These are phyloP conservation scores for Mycena latifolia DNA, from an alignment of 768 basidiomycete species.

Conservation along the genomic window DNA sequence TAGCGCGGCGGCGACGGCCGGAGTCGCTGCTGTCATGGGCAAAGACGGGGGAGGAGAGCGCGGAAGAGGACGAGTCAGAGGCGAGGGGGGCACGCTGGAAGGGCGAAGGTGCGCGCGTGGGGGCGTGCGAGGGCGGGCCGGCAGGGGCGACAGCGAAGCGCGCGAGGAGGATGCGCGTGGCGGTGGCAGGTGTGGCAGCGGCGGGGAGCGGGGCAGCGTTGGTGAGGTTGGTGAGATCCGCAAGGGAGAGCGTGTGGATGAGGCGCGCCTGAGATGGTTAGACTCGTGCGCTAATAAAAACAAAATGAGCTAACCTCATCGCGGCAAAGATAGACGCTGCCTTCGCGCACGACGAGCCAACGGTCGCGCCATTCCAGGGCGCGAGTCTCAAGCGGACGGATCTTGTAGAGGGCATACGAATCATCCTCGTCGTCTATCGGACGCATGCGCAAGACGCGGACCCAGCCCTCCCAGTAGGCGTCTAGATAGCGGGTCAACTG, in stretches of 20 bases:
- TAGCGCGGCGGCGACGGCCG: constrained; percentile 14
- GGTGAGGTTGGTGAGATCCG: constrained; percentile 27
- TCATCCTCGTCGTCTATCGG: constrained; percentile 42
- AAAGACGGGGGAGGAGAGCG: constrained; percentile 57
- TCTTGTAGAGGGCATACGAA: constrained; percentile 36
- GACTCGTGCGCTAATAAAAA: too few relatives aligned
- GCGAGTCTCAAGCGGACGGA: constrained; percentile 48
- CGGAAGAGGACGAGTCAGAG: constrained; percentile 36
- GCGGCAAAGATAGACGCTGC: constrained; percentile 25
- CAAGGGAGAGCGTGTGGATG: constrained; percentile 30
- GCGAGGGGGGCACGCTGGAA: neutral
- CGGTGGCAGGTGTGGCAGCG: constrained; percentile 9
- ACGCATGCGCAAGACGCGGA: constrained; percentile 63
- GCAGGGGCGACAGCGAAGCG: constrained; percentile 11
- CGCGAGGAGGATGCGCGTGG: constrained; percentile 32
- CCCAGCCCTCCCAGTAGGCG: constrained; percentile 71
- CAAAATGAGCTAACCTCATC: constrained; percentile 23
- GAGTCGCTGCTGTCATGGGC: constrained; percentile 43
- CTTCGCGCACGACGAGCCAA: constrained; percentile 38
- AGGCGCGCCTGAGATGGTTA: constrained; percentile 14
- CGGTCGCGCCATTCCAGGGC: constrained; percentile 35
- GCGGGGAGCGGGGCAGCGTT: constrained; percentile 21
- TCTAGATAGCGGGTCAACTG: constrained; percentile 55
- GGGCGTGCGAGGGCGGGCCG: neutral
- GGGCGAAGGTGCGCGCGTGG: constrained; percentile 27